Base-by-base conservation (phyloP, 73 alveolate species). In the Paramecium caudatum region DNA sequence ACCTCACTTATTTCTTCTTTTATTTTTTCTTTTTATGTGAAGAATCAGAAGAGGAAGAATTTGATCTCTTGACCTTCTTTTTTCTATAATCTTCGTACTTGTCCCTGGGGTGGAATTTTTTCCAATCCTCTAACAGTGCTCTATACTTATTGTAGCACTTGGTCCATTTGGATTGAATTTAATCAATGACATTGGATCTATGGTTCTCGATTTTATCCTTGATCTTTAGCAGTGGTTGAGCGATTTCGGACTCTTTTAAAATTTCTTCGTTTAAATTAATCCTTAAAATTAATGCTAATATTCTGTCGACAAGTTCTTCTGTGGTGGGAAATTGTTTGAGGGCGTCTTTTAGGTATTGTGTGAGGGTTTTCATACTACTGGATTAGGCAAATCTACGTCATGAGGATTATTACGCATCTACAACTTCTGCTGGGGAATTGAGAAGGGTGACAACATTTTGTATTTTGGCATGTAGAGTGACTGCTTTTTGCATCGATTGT, bases 251-350 rank as follows among this genome's bases (percentile, higher is more conserved):
- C 19, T 74, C 88, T 74, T 17, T 37, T 1, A 37, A 21, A 3
- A 74, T 41, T 45, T 74, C 88, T 74, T 37, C 69, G 19, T 16
- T 74, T 39, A 74, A 37, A 74, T 74, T 45, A 23, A 74, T 45
- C 46, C 70, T 36, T 8, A 27, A 16, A 39, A 74, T 21, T 36
- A 74, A 43, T 10, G 47, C 47, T 2, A 74, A 37, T 21, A 74
- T 74, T 39, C 32, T 74, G 15, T 74, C 88, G 32, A 74, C 32
- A 34, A 74, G 43, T 41, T 74, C 88, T 39, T 41, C 62, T 34
- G 36, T 30, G 7, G 65, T 21, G 16, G 49, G 69, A 19, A 74
- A 21, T n/a, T 45, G 16, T 39, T 74, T 74, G 37, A 45, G 21
- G 19, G 69, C 65, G n/a, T 74, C 88, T 19, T 74, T 74, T 74